Evolutionary conservation across 1,284 basidiomycete genomes (phyloP).

Genomic region (Cutaneotrichosporon curvatum): DNA sequence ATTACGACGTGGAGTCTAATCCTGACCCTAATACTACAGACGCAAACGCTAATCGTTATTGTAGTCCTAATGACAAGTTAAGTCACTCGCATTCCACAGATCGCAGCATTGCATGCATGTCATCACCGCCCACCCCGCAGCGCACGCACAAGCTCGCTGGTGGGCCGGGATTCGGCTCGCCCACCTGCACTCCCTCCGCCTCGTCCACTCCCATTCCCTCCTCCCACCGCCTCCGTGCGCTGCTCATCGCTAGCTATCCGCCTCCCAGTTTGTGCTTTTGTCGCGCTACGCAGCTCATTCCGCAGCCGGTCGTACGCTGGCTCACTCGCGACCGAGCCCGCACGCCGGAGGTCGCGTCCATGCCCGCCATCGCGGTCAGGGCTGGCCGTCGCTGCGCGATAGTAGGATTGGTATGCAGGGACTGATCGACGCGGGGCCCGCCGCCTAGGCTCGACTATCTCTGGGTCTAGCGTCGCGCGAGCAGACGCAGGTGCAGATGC

Average conservation of each 20-base stretch:
- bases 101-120: background rate
- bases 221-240: background rate
- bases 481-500: no score
- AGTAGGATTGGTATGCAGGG: background rate
- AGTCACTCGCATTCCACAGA: no score
- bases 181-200: no score
- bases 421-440: background rate
- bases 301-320: slow-evolving; percentile 34
- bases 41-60: no score
- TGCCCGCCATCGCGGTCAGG: no score
- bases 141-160: slow-evolving; percentile 10
- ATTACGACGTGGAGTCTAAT: no score
- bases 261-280: background rate
- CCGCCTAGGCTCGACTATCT: no score
- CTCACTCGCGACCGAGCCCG: slow-evolving; percentile 26
- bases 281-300: slow-evolving; percentile 19
- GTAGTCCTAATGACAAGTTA: no score
- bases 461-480: background rate
- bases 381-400: no score
- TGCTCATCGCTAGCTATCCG: slow-evolving; percentile 8
- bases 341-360: background rate
- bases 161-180: background rate
- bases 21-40: no score
- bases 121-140: slow-evolving; percentile 1
- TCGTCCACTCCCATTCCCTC: no score